Conservation (phyloP, 164 flowering plant genomes). For the Chimonanthus praecox region DNA sequence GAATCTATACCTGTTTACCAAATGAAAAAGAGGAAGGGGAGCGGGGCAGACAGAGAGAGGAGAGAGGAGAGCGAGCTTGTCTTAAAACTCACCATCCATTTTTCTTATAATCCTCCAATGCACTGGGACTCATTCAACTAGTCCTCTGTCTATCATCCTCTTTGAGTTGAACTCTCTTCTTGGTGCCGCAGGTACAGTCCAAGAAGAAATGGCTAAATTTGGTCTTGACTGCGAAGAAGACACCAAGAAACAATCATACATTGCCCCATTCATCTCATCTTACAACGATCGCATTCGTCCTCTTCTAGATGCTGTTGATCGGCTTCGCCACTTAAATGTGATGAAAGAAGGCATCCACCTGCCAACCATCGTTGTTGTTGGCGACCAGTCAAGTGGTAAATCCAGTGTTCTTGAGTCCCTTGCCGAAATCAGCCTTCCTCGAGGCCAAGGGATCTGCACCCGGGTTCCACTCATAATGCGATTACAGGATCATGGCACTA, state of each 20-base stretch:
- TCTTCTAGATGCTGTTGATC: constrained; percentile 10
- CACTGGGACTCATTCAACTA: too few relatives aligned
- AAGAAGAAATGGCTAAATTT: neutral
- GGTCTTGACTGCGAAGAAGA: neutral
- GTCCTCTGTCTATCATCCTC: neutral
- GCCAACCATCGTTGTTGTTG: constrained; percentile 17
- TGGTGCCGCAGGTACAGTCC: neutral
- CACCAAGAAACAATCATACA: neutral
- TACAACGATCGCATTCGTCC: constrained; percentile 13
- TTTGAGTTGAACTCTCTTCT: neutral
- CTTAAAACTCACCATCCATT: too few relatives aligned
- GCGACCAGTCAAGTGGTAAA: constrained; percentile 16
- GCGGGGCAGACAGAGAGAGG: too few relatives aligned
- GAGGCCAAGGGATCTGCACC: constrained; percentile 20
- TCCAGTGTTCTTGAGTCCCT: constrained; percentile 17
- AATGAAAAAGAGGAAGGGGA: too few relatives aligned
- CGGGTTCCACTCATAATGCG: constrained; percentile 17
- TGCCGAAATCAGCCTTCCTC: constrained; percentile 13
- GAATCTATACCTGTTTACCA: too few relatives aligned
- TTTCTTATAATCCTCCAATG: too few relatives aligned
- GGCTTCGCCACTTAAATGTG: constrained; percentile 9
- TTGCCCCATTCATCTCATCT: constrained; percentile 1
- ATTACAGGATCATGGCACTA: neutral
- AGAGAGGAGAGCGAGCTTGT: too few relatives aligned
- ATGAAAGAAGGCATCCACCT: constrained; percentile 15